Evolutionary conservation across 2,329 filamentous ascomycete species (phyloP).

Genomic region (Neonectria coccinea): DNA sequence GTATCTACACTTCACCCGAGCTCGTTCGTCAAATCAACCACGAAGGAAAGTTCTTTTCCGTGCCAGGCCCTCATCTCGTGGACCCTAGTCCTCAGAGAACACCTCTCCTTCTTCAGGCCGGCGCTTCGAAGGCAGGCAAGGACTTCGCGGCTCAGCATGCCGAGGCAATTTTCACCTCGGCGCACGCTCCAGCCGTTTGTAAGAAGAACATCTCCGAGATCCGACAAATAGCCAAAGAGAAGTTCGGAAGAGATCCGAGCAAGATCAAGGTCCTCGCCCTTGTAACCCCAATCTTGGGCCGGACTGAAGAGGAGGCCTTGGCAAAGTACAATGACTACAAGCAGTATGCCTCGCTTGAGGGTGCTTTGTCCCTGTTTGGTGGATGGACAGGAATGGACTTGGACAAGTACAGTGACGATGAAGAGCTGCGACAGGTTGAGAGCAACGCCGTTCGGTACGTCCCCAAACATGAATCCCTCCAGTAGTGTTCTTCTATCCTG

Average conservation of each 20-base stretch:
- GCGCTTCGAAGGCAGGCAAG: conserved; percentile 74
- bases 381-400: conserved; percentile 76
- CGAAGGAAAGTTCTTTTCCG: conserved; percentile 70
- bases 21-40: conserved; percentile 76
- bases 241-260: conserved; percentile 67
- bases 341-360: conserved; percentile 70
- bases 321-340: conserved; percentile 72
- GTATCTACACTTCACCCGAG: conserved; percentile 64
- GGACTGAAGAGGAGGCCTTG: conserved; percentile 73
- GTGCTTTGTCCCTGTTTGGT: conserved; percentile 76
- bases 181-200: conserved; percentile 71
- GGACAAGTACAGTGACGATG: conserved; percentile 70
- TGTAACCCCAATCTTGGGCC: conserved; percentile 73
- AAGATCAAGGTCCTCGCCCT: conserved; percentile 77
- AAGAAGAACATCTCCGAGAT: conserved; percentile 73
- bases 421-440: conserved; percentile 72
- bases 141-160: conserved; percentile 76
- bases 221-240: conserved; percentile 62
- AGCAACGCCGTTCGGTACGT: conserved; percentile 67
- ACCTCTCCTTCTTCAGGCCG: conserved; percentile 77
- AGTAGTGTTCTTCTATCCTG: conserved; percentile 1
- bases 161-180: conserved; percentile 77
- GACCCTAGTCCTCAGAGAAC: conserved; percentile 76
- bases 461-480: not conserved
- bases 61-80: conserved; percentile 74